A percentile compares a stretch with the other conserved stretches of the same genome.
Conservation (phyloP, 129 eudicot species). For the Chrysanthemum lavandulifolium region DNA sequence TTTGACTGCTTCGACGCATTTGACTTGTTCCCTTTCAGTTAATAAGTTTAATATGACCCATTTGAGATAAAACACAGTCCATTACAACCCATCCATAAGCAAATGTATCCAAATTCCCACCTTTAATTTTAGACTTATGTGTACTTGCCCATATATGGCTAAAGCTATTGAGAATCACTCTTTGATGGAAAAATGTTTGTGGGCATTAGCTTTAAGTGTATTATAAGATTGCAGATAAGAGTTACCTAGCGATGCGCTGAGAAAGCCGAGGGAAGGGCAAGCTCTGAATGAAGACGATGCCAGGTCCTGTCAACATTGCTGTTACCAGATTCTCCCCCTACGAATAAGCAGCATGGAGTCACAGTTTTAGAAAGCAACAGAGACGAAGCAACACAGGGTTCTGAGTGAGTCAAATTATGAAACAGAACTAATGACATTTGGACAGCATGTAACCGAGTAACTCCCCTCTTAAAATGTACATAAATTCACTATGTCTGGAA, state of each 20-base stretch:
- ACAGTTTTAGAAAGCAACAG: constrained; percentile 10
- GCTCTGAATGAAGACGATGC: constrained; percentile 95
- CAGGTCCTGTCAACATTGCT: constrained; percentile 93
- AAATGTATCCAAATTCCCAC: not conserved
- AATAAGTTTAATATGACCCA: too few relatives aligned
- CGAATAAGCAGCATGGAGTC: constrained; percentile 4
- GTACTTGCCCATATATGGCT: not conserved
- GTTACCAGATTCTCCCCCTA: constrained; percentile 87
- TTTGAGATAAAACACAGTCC: not conserved
- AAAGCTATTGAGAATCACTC: not conserved
- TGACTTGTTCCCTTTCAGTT: too few relatives aligned
- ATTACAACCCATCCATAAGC: not conserved
- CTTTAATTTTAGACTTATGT: not conserved
- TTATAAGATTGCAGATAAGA: not conserved
- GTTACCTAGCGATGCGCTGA: constrained; percentile 92
- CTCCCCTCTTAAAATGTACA: too few relatives aligned
- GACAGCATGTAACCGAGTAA: too few relatives aligned
- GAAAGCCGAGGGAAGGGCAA: constrained; percentile 93
- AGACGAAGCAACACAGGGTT: not conserved
- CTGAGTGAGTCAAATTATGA: too few relatives aligned
- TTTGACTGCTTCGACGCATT: too few relatives aligned
- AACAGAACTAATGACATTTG: too few relatives aligned
- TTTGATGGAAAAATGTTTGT: not conserved
- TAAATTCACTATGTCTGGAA: too few relatives aligned
- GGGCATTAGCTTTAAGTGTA: not conserved